Evolutionary conservation across 1,284 basidiomycete species (phyloP).

Genomic region (Trichosporon sp.): DNA sequence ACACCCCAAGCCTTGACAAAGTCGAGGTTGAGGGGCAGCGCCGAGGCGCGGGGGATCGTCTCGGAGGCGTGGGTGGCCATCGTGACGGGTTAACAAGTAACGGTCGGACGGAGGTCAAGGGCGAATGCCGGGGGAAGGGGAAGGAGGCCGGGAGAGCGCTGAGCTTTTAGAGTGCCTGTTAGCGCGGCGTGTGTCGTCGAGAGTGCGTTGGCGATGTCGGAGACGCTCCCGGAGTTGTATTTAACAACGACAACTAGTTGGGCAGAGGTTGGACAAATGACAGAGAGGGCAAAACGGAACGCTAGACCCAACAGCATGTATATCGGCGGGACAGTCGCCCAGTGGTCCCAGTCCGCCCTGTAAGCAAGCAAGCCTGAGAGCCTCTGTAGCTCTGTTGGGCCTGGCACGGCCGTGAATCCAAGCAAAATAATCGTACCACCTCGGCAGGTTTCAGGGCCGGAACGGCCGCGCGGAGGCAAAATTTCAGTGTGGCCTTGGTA

Average conservation of each 20-base stretch:
- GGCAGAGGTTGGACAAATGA: constrained; percentile 19
- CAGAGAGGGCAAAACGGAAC: constrained; percentile 6
- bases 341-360: neutral
- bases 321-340: constrained; percentile 12
- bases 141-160: neutral
- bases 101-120: neutral
- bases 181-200: neutral
- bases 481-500: neutral
- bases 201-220: neutral
- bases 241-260: constrained; percentile 14
- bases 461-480: constrained; percentile 6
- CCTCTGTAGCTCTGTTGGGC: neutral
- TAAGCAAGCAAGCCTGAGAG: neutral
- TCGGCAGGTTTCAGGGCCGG: constrained; percentile 15
- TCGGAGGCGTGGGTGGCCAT: constrained; percentile 41
- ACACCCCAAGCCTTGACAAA: constrained; percentile 48
- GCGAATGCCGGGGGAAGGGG: neutral
- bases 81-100: neutral
- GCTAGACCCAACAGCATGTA: neutral
- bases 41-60: constrained; percentile 48
- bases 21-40: constrained; percentile 43
- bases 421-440: constrained; percentile 20
- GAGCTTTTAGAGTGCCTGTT: too few species aligned
- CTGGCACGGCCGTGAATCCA: constrained; percentile 1
- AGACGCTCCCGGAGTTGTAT: constrained; percentile 9